These are phyloP conservation scores for Chalaropsis thielavioides DNA, from an alignment of 2,329 filamentous ascomycete species.

Conservation along the genomic window DNA sequence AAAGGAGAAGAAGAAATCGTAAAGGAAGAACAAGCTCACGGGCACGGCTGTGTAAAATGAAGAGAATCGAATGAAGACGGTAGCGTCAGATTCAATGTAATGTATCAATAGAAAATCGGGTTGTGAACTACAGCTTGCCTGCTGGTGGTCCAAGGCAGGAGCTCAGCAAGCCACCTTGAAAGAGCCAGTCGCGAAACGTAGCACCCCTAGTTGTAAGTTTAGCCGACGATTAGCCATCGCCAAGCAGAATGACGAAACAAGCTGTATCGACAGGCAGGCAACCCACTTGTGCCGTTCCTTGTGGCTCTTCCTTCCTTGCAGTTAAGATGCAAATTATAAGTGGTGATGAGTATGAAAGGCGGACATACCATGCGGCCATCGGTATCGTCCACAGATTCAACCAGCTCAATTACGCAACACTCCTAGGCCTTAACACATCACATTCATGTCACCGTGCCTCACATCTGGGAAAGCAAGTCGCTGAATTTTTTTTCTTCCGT, in stretches of 20 bases:
- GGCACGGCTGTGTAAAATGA: background rate
- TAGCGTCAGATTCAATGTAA: background rate
- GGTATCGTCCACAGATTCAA: background rate
- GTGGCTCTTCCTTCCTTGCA: no score
- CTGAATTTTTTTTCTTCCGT: slow-evolving; percentile 20
- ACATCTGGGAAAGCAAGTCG: slow-evolving; percentile 15
- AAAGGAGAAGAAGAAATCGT: background rate
- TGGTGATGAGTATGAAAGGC: no score
- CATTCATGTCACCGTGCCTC: background rate
- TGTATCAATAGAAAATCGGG: background rate
- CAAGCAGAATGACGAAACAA: background rate
- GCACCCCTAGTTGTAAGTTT: background rate
- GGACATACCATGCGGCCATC: no score
- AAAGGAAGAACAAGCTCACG: background rate
- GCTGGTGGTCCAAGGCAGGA: background rate
- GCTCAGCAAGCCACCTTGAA: background rate
- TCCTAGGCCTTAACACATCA: background rate
- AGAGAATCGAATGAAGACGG: background rate
- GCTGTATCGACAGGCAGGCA: no score
- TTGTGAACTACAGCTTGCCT: background rate
- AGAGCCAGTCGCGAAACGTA: slow-evolving; percentile 13
- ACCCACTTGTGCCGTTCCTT: background rate
- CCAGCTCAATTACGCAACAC: background rate
- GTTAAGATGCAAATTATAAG: no score
- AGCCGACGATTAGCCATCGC: background rate